Conservation (phyloP, 306 rosid species). For the Hippophae tibetana region DNA sequence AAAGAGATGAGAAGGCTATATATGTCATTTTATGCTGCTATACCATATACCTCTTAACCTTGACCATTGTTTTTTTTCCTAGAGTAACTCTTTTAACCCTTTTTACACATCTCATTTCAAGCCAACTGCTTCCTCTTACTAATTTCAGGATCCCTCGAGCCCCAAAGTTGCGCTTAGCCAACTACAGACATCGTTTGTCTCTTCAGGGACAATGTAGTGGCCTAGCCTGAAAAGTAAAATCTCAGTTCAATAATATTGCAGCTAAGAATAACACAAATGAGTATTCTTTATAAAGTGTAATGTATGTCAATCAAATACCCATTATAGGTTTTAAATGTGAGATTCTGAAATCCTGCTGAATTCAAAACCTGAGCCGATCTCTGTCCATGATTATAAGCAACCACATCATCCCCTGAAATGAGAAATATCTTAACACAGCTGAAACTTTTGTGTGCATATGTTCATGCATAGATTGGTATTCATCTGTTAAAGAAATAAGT, state of each 20-base stretch:
- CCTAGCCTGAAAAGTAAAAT: conserved; percentile 59
- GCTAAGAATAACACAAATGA: conserved; percentile 6
- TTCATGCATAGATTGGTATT: too few relatives aligned
- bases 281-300: conserved; percentile 2
- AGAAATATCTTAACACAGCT: background rate
- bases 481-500: too few relatives aligned
- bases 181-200: conserved; percentile 69
- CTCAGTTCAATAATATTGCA: conserved; percentile 7
- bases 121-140: conserved; percentile 24
- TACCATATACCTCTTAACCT: conserved; percentile 33
- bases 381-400: conserved; percentile 68
- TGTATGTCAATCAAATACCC: conserved; percentile 37
- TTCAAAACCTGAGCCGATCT: conserved; percentile 64
- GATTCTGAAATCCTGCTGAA: conserved; percentile 74
- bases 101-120: conserved; percentile 8
- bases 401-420: conserved; percentile 74
- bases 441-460: too few relatives aligned
- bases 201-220: conserved; percentile 86
- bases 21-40: conserved; percentile 28
- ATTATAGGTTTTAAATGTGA: conserved; percentile 59
- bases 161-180: conserved; percentile 72
- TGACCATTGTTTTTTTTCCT: conserved; percentile 18
- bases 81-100: conserved; percentile 29
- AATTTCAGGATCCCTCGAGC: conserved; percentile 55
- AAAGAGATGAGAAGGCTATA: conserved; percentile 20